These are phyloP conservation scores for Takashimella koratensis DNA, from an alignment of 1,284 basidiomycete species.

Conservation along the genomic window DNA sequence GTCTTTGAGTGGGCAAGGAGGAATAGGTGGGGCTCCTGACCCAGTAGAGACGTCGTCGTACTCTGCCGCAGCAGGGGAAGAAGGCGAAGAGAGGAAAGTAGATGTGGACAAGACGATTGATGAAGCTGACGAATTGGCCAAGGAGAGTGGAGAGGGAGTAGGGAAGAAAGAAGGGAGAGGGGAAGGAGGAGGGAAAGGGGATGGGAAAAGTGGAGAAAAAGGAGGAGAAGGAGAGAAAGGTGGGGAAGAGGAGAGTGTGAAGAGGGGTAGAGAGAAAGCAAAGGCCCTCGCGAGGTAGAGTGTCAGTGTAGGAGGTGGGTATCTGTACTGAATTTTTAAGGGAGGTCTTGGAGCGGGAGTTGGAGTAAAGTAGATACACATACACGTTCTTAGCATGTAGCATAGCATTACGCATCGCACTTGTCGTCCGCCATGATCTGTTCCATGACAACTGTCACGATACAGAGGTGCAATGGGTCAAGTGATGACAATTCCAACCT, in stretches of 20 bases:
- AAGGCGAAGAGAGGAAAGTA: conserved; percentile 17
- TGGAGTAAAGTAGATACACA: no score
- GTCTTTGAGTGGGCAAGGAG: no score
- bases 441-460: no score
- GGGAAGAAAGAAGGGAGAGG: conserved; percentile 25
- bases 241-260: conserved; percentile 10
- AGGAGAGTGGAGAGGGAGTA: conserved; percentile 25
- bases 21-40: no score
- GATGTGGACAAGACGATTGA: conserved; percentile 44
- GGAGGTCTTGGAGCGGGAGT: no score
- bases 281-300: neutral
- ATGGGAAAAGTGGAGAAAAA: neutral
- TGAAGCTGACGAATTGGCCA: conserved; percentile 39
- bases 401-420: no score
- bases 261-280: conserved; percentile 12
- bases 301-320: no score
- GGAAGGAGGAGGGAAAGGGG: conserved; percentile 1
- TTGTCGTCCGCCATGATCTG: no score
- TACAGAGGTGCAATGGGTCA: no score
- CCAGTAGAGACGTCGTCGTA: neutral
- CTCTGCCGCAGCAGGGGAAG: conserved; percentile 1
- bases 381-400: no score
- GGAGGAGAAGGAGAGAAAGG: conserved; percentile 10
- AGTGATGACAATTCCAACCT: no score
- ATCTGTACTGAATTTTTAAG: no score